phyloP scores from a whole-genome alignment of 2,329 filamentous ascomycete genomes.

The Xylaria sp. region DNA sequence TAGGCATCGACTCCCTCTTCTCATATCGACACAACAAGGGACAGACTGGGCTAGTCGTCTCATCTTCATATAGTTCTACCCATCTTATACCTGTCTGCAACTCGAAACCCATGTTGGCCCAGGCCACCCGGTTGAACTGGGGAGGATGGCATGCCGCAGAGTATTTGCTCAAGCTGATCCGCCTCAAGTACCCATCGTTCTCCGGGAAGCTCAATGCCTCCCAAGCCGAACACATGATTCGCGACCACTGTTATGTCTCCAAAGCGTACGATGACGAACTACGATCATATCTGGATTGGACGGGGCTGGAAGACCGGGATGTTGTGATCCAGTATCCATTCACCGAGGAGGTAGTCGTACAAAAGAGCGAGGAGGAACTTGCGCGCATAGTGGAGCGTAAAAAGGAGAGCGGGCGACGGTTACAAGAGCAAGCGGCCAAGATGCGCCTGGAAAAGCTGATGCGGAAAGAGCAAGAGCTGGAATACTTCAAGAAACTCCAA shows the following conservation, averaged over 20 bases:
- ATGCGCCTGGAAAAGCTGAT: slow-evolving; percentile 95
- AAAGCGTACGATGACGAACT: slow-evolving; percentile 82
- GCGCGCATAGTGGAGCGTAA: slow-evolving; percentile 88
- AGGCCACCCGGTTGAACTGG: slow-evolving; percentile 92
- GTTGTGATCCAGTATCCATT: slow-evolving; percentile 90
- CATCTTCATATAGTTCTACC: slow-evolving; percentile 90
- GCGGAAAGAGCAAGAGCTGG: slow-evolving; percentile 91
- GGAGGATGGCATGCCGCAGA: slow-evolving; percentile 88
- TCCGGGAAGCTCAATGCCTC: slow-evolving; percentile 82
- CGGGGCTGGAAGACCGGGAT: slow-evolving; percentile 85
- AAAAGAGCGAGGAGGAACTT: slow-evolving; percentile 94
- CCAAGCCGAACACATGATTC: slow-evolving; percentile 85
- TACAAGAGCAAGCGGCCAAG: slow-evolving; percentile 96
- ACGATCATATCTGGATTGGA: slow-evolving; percentile 81
- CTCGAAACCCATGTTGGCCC: slow-evolving; percentile 78
- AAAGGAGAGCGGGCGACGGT: slow-evolving; percentile 85
- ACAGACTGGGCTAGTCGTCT: slow-evolving; percentile 83
- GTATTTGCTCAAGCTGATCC: slow-evolving; percentile 86
- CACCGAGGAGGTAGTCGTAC: slow-evolving; percentile 84
- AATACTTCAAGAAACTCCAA: slow-evolving; percentile 89
- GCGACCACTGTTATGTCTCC: slow-evolving; percentile 88
- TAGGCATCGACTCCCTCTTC: slow-evolving; percentile 95
- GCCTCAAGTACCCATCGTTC: slow-evolving; percentile 89
- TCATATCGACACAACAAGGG: slow-evolving; percentile 93
- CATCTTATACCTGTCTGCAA: slow-evolving; percentile 94